These are phyloP conservation scores for Incumbomyces delicatus DNA, from an alignment of 2,329 filamentous ascomycete genomes.

Conservation along the genomic window DNA sequence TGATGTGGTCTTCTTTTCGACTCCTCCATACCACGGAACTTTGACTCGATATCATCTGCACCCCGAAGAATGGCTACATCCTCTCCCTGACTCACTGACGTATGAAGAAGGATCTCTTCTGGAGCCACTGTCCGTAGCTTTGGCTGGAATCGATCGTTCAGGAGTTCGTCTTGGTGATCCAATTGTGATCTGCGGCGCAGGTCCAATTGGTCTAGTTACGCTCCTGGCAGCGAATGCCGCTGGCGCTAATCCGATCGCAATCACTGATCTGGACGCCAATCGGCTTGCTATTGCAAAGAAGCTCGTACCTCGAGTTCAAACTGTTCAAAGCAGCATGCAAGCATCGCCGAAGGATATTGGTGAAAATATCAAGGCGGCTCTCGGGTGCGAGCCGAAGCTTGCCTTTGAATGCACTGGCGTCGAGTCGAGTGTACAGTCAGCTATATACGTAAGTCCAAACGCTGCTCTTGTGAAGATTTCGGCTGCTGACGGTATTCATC, in stretches of 20 bases:
- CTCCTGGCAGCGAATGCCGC: conserved; percentile 50
- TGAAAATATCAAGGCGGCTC: background rate
- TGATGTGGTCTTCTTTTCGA: conserved; percentile 75
- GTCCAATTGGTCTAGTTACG: conserved; percentile 69
- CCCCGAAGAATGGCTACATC: conserved; percentile 89
- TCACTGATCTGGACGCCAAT: conserved; percentile 51
- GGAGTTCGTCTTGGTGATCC: conserved; percentile 74
- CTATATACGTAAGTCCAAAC: conserved; percentile 36
- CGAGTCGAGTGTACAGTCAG: conserved; percentile 53
- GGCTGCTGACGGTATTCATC: background rate
- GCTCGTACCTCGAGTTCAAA: conserved; percentile 51
- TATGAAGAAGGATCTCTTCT: conserved; percentile 86
- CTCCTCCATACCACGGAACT: conserved; percentile 77
- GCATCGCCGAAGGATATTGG: background rate
- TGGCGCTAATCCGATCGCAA: conserved; percentile 53
- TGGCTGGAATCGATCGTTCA: conserved; percentile 79
- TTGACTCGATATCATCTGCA: conserved; percentile 91
- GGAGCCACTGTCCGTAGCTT: conserved; percentile 79
- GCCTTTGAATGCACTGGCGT: conserved; percentile 53
- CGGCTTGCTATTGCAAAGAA: conserved; percentile 49
- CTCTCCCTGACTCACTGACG: conserved; percentile 74
- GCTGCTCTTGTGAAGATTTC: background rate
- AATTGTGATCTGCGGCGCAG: conserved; percentile 81
- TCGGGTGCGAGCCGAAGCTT: background rate
- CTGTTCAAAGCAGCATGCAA: conserved; percentile 44